Base-by-base conservation (phyloP, 2,329 filamentous ascomycete genomes). In the Tolypocladium ophioglossoides region DNA sequence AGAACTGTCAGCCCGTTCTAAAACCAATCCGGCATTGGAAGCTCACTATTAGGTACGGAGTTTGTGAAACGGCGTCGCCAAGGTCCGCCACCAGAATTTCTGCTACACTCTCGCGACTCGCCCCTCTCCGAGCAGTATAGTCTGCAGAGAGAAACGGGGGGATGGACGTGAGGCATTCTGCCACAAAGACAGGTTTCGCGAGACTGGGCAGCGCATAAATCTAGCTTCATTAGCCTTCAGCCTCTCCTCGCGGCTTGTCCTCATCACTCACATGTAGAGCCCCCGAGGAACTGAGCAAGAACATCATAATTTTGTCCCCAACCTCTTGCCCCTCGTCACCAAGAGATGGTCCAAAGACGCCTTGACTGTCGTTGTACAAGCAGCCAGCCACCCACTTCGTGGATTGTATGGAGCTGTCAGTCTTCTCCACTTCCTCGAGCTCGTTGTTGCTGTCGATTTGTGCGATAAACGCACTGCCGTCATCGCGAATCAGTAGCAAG, bases 31-130 rank as follows among this genome's bases (percentile, higher is more conserved):
- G 4, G 6, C 27, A 11, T 12, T 1, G 14, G 24, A 30, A 2
- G 50, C 85, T 72, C 74, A 92, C 88, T 61, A 97, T 85, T 22
- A 99, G 75, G 67, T 95, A 89, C 8, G 92, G 90, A 3, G 80
- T 82, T 57, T 80, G 84, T 24, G 78, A 77, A 11, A 82, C 83
- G 5, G 77, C 72, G 63, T 96, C 89, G 30, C 94, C 94, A 14
- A 99, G 78, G 59, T 97, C 86, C 37, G 91, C 86, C 7, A 96
- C 81, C 9, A 96, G 66, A 5, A 96, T 80, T 68, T 99, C 92
- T 0, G 83, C 82, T 9, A 99, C 69, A 0, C 75, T 78, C 62
- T 94, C 91, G 62, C 85, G 86, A 9, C 81, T 80, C 24, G 84
- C 84, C 49, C 85, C 84, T 63, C 89, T 83, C 60, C 87, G 82